phyloP scores from a whole-genome alignment of 805 yeast species.

The Cyberlindnera mycetangii region DNA sequence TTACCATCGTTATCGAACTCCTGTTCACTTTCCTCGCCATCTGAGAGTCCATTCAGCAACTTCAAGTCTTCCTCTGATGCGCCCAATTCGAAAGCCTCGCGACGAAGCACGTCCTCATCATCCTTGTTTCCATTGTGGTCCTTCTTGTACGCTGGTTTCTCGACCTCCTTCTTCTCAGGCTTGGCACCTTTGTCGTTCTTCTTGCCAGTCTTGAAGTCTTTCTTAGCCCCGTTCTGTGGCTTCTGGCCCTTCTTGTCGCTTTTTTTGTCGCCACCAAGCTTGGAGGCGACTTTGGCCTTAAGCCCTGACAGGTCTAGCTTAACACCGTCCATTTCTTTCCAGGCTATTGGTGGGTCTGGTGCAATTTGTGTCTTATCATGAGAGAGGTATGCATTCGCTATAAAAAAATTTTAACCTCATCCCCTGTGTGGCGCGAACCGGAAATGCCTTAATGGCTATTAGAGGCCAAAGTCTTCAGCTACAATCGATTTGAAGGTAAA shows the following conservation, averaged over 20 bases:
- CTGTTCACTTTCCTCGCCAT: conserved; percentile 40
- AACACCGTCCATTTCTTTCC: conserved; percentile 27
- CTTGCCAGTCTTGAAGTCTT: conserved; percentile 12
- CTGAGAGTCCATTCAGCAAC: conserved; percentile 55
- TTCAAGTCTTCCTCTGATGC: conserved; percentile 82
- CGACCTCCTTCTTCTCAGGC: conserved; percentile 19
- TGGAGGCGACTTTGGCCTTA: conserved; percentile 60
- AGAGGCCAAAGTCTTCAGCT: no score
- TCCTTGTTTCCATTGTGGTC: no score
- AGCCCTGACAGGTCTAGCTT: conserved; percentile 44
- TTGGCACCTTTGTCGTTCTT: conserved; percentile 16
- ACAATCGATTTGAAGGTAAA: no score
- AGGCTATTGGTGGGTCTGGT: neutral
- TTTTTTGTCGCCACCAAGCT: conserved; percentile 34
- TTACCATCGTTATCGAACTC: conserved; percentile 34
- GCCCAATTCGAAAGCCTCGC: conserved; percentile 78
- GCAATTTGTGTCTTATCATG: neutral
- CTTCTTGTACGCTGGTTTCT: conserved; percentile 10
- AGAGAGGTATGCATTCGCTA: conserved; percentile 1
- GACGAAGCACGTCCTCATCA: conserved; percentile 38
- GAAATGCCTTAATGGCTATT: neutral
- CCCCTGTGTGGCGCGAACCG: conserved; percentile 15
- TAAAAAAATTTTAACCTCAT: conserved; percentile 21
- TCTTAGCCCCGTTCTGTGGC: conserved; percentile 11
- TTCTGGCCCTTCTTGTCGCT: conserved; percentile 19